Base-by-base conservation (phyloP, 2,329 filamentous ascomycete species). In the Colletotrichum chrysophilum region DNA sequence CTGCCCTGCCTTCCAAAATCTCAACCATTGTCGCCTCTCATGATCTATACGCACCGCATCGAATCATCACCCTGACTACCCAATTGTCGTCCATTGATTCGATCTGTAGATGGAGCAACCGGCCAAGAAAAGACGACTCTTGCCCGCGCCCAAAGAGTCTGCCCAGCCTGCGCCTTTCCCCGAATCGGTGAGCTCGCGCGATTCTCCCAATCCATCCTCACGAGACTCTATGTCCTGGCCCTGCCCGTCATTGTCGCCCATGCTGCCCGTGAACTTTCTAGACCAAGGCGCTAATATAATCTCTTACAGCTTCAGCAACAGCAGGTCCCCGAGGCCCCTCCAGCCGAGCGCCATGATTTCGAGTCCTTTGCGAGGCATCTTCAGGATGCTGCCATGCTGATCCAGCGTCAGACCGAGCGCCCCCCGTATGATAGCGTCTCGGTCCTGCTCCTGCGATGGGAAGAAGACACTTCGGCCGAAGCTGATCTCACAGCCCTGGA, bases 341-440 rank as follows among this genome's bases (percentile, higher is more conserved):
- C 81, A 79, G 81, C 83, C 71, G 88, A 91, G 79, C 88, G 90
- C 78, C 88, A 91, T 83, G 91, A 93, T 79, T 93, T 93, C 83
- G 92, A 93, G 83, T 89, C 90, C 69, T 93, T 93, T 81, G 92
- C 91, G 75, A 89, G 91, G 62, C 92, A 93, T 84, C 88, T 93
- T 60, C 92, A 93, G 81, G 92, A 93, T 88, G 92, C 91, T 66
- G 91, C 92, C 78, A 92, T 93, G 89, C 86, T 92, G 79, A 92
- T 93, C 78, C 91, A 92, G 81, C 88, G 90, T 77, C 91, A 93
- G 83, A 90, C 90, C 61, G 90, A 92, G 80, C 88, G 87, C 74
- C 87, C 88, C 4, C 88, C 88, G 28, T 92, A 93, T 78, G 87
- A 85, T 21, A 88, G 88, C 71, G 91, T 91, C 16, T 92, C 91